Evolutionary conservation across 768 basidiomycete genomes (phyloP).

Genomic region (Leccinum disarticulatum): DNA sequence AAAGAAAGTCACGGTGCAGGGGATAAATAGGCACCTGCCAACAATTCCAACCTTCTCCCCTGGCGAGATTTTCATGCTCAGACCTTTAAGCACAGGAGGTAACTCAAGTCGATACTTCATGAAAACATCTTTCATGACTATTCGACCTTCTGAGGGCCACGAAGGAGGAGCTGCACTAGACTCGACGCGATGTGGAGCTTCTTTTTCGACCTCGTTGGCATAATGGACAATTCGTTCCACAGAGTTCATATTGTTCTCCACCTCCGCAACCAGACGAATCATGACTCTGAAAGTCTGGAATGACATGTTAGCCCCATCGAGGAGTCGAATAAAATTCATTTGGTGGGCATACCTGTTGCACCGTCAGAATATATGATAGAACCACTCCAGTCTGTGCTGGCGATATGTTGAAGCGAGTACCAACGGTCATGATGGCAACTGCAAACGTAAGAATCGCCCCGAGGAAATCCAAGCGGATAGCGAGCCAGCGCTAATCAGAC

Average conservation of each 20-base stretch:
- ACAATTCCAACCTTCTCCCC: constrained; percentile 95
- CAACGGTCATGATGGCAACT: constrained; percentile 79
- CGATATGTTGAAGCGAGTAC: constrained; percentile 68
- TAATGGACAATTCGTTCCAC: constrained; percentile 88
- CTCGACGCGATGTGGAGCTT: constrained; percentile 66
- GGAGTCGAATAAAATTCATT: not conserved
- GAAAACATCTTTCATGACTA: constrained; percentile 74
- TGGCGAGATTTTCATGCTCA: constrained; percentile 65
- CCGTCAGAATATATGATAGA: constrained; percentile 76
- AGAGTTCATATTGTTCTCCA: constrained; percentile 94
- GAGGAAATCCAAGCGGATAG: constrained; percentile 82
- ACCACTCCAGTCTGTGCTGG: constrained; percentile 77
- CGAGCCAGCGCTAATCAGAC: constrained; percentile 67
- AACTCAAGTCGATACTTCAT: constrained; percentile 86
- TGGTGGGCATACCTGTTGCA: constrained; percentile 60
- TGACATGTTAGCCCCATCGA: not conserved
- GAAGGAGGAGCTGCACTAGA: constrained; percentile 56
- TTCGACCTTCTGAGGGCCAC: constrained; percentile 76
- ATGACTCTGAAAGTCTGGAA: constrained; percentile 66
- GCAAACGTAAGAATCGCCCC: constrained; percentile 70
- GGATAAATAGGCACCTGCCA: constrained; percentile 44
- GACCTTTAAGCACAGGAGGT: constrained; percentile 80
- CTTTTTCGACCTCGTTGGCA: constrained; percentile 78
- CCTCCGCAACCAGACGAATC: constrained; percentile 76
- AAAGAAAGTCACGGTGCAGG: constrained; percentile 7